Conservation (phyloP, 2,329 filamentous ascomycete species). For the Fusarium oligoseptatum region DNA sequence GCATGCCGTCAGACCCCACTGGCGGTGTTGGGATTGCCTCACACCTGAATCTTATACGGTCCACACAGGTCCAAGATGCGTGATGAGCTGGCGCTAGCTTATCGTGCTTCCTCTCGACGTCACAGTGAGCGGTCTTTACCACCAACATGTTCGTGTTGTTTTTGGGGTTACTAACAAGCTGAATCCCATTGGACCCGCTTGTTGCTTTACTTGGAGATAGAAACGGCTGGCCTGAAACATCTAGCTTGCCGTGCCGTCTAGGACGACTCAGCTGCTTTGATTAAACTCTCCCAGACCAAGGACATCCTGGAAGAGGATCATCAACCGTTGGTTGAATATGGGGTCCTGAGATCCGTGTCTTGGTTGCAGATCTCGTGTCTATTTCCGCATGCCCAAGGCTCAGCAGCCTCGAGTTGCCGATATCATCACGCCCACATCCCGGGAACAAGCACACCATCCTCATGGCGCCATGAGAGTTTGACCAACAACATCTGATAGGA, state of each 20-base stretch:
- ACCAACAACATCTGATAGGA: slow-evolving; percentile 13
- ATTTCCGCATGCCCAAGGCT: slow-evolving; percentile 23
- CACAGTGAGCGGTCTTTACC: slow-evolving; percentile 18
- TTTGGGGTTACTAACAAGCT: slow-evolving; percentile 12
- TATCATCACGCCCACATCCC: slow-evolving; percentile 4
- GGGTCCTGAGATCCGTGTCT: neutral
- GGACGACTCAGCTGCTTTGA: neutral
- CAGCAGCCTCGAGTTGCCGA: slow-evolving; percentile 5
- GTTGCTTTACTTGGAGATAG: slow-evolving; percentile 26
- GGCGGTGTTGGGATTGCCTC: slow-evolving; percentile 10
- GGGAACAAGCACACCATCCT: slow-evolving; percentile 13
- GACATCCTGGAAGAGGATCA: slow-evolving; percentile 19
- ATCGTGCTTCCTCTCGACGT: slow-evolving; percentile 12
- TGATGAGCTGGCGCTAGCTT: slow-evolving; percentile 37
- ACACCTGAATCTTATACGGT: slow-evolving; percentile 24
- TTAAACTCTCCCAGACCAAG: neutral
- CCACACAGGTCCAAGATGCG: slow-evolving; percentile 17
- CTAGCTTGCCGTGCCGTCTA: slow-evolving; percentile 4
- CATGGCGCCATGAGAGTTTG: slow-evolving; percentile 1
- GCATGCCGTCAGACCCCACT: slow-evolving; percentile 14
- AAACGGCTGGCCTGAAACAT: slow-evolving; percentile 23
- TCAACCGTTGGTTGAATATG: neutral
- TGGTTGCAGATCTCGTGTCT: slow-evolving; percentile 15
- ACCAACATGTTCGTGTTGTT: slow-evolving; percentile 35
- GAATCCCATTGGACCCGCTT: slow-evolving; percentile 22